Conservation (phyloP, 2,329 filamentous ascomycete species). For the Colletotrichum falcatum region DNA sequence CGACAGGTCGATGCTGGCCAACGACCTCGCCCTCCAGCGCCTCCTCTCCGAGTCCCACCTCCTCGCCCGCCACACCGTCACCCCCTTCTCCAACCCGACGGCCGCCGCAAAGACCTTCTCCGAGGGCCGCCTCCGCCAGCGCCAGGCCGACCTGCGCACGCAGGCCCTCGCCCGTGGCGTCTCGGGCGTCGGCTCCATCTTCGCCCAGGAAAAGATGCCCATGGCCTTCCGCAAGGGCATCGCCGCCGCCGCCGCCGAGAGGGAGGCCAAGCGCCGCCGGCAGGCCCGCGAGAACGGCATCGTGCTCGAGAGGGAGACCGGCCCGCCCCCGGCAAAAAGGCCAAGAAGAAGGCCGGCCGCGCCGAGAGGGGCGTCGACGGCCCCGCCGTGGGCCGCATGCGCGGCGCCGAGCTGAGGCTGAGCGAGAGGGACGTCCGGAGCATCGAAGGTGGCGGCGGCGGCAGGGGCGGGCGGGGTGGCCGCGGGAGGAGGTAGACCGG, state of each 20-base stretch:
- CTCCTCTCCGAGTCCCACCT: slow-evolving; percentile 93
- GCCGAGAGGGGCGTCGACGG: slow-evolving; percentile 74
- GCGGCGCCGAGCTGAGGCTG: slow-evolving; percentile 81
- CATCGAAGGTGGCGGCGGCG: slow-evolving; percentile 68
- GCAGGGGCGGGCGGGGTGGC: slow-evolving; percentile 48
- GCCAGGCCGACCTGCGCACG: slow-evolving; percentile 86
- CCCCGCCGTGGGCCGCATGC: slow-evolving; percentile 84
- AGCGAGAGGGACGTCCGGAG: slow-evolving; percentile 80
- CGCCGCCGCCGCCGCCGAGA: slow-evolving; percentile 69
- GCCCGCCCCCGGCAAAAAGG: slow-evolving; percentile 47
- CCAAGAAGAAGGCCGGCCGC: slow-evolving; percentile 56
- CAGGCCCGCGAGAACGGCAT: slow-evolving; percentile 93
- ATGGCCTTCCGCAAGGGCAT: slow-evolving; percentile 91
- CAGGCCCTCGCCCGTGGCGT: slow-evolving; percentile 68
- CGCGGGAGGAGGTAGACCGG: slow-evolving; percentile 43
- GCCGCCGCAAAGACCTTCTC: slow-evolving; percentile 58
- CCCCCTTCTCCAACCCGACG: slow-evolving; percentile 54
- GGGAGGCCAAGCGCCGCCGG: slow-evolving; percentile 77
- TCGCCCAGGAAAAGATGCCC: slow-evolving; percentile 88
- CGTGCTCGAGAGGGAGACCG: slow-evolving; percentile 74
- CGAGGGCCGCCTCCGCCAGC: slow-evolving; percentile 79
- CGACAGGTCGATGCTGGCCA: slow-evolving; percentile 79
- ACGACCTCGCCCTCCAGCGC: slow-evolving; percentile 92
- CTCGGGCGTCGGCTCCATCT: slow-evolving; percentile 64
- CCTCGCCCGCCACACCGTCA: slow-evolving; percentile 63